These are phyloP conservation scores for Penicillium mononematosum DNA, from an alignment of 495 filamentous ascomycete genomes.

Conservation along the genomic window DNA sequence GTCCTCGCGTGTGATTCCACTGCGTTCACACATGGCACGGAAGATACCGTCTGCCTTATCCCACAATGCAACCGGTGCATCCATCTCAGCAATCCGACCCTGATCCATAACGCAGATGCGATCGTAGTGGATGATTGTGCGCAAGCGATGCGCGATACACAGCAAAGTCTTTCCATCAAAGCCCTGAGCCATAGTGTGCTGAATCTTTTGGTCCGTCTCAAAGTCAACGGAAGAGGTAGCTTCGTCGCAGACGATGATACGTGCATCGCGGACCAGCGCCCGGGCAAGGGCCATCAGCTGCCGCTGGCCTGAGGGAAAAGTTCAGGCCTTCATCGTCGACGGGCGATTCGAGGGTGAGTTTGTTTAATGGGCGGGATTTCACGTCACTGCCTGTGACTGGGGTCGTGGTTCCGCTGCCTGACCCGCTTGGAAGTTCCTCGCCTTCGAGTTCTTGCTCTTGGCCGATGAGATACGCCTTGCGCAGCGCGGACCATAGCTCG, in stretches of 20 bases:
- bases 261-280: constrained; percentile 78
- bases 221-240: constrained; percentile 92
- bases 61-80: constrained; percentile 70
- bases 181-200: constrained; percentile 79
- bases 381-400: constrained; percentile 12
- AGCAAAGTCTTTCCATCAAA: constrained; percentile 88
- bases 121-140: constrained; percentile 92
- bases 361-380: constrained; percentile 27
- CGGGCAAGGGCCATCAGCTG: constrained; percentile 94
- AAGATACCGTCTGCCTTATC: constrained; percentile 70
- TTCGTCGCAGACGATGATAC: constrained; percentile 96
- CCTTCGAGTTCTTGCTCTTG: constrained; percentile 35
- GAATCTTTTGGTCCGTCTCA: constrained; percentile 95
- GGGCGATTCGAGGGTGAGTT: constrained; percentile 76
- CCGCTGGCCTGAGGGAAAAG: constrained; percentile 92
- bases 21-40: constrained; percentile 86
- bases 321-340: constrained; percentile 96
- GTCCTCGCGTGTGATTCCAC: constrained; percentile 78
- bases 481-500: constrained; percentile 82
- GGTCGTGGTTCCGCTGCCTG: constrained; percentile 15
- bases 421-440: constrained; percentile 24
- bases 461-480: constrained; percentile 74
- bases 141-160: constrained; percentile 91
- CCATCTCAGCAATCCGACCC: constrained; percentile 82
- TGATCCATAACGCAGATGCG: constrained; percentile 94